A percentile compares a stretch with the other conserved stretches of the same genome.
These are phyloP conservation scores for Geosmithia morbida DNA, from an alignment of 2,329 filamentous ascomycete genomes.

Conservation along the genomic window DNA sequence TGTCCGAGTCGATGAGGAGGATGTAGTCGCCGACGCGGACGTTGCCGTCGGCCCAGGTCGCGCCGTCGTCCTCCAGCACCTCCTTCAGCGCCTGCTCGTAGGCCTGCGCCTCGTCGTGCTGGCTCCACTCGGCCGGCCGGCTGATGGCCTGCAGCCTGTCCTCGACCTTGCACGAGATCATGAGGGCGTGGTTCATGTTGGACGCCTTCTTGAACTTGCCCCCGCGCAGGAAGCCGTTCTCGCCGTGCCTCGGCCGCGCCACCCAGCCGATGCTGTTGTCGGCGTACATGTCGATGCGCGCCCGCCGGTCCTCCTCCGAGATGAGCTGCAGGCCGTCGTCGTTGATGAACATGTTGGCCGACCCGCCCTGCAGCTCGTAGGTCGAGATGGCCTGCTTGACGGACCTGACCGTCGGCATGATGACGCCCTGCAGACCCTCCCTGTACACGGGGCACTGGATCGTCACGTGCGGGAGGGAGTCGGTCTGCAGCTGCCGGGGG, in stretches of 20 bases:
- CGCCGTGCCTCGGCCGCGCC: slow-evolving; percentile 48
- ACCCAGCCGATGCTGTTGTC: slow-evolving; percentile 59
- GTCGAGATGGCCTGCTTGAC: slow-evolving; percentile 66
- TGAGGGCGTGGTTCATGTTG: slow-evolving; percentile 59
- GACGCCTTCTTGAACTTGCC: slow-evolving; percentile 60
- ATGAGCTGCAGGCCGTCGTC: slow-evolving; percentile 62
- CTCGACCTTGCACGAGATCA: slow-evolving; percentile 56
- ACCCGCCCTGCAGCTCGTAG: slow-evolving; percentile 65
- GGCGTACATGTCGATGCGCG: slow-evolving; percentile 53
- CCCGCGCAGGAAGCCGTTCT: slow-evolving; percentile 45
- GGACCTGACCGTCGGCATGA: slow-evolving; percentile 62
- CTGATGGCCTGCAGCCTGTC: slow-evolving; percentile 46
- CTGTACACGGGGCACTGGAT: slow-evolving; percentile 86
- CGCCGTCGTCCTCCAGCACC: slow-evolving; percentile 51
- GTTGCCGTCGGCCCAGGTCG: slow-evolving; percentile 72
- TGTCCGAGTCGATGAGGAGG: slow-evolving; percentile 60
- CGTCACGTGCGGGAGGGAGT: slow-evolving; percentile 55
- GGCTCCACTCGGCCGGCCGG: slow-evolving; percentile 48
- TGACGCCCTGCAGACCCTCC: slow-evolving; percentile 62
- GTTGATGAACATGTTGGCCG: slow-evolving; percentile 64
- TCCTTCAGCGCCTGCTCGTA: slow-evolving; percentile 53
- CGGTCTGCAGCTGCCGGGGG: slow-evolving; percentile 42
- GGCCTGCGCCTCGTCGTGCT: slow-evolving; percentile 50
- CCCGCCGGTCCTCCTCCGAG: slow-evolving; percentile 43
- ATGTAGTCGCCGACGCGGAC: slow-evolving; percentile 79